phyloP scores from a whole-genome alignment of 768 basidiomycete genomes.

The Tricholoma furcatifolium region DNA sequence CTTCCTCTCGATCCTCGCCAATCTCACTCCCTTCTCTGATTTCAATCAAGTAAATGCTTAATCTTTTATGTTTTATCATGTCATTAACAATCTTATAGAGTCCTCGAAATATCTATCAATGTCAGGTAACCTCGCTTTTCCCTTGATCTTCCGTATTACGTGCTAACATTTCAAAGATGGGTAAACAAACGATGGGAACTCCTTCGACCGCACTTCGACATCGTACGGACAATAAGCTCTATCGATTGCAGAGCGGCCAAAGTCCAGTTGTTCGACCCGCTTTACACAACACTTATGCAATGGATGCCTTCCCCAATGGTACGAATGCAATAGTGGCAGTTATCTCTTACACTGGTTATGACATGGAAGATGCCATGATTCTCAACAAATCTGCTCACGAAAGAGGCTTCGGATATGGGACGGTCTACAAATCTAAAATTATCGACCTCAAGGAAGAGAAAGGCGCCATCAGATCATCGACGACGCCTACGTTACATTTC shows the following conservation, averaged over 20 bases:
- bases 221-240: constrained; percentile 97
- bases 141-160: background rate
- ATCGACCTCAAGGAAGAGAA: constrained; percentile 84
- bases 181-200: constrained; percentile 99
- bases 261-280: constrained; percentile 91
- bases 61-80: constrained; percentile 13
- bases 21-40: constrained; percentile 97
- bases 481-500: constrained; percentile 81
- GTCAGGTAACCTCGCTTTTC: constrained; percentile 56
- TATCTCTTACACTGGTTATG: constrained; percentile 99
- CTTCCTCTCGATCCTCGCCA: constrained; percentile 94
- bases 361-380: constrained; percentile 99
- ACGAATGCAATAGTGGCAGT: constrained; percentile 99
- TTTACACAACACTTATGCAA: constrained; percentile 91
- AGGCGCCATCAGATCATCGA: constrained; percentile 57
- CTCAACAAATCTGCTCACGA: constrained; percentile 98
- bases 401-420: constrained; percentile 95
- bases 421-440: constrained; percentile 92
- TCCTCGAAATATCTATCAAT: constrained; percentile 91
- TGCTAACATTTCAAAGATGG: constrained; percentile 64
- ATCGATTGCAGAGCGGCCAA: constrained; percentile 93
- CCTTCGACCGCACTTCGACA: constrained; percentile 89
- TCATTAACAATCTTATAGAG: constrained; percentile 43
- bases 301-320: constrained; percentile 98
- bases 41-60: constrained; percentile 83